A percentile compares a stretch with the other conserved stretches of the same genome.
Conservation (phyloP, 495 filamentous ascomycete species). For the Podospora conica region DNA sequence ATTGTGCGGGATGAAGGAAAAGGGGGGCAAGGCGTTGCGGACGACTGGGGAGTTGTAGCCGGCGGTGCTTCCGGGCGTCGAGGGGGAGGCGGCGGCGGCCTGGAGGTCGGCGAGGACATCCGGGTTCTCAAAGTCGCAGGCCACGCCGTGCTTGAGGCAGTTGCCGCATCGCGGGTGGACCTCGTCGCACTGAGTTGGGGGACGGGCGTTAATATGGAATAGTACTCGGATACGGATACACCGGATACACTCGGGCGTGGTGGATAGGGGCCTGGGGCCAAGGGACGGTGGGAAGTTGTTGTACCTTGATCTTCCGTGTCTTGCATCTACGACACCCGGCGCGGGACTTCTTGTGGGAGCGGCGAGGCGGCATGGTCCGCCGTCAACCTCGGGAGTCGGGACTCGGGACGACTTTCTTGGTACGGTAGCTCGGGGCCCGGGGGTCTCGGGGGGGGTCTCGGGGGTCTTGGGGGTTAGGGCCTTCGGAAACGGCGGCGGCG, state of each 20-base stretch:
- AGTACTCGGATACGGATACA: background rate
- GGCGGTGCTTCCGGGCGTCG: constrained; percentile 27
- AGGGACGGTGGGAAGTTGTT: too few species aligned
- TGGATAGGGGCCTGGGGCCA: background rate
- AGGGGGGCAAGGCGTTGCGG: constrained; percentile 8
- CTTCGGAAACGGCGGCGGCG: constrained; percentile 15
- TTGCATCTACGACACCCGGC: constrained; percentile 57
- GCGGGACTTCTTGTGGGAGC: constrained; percentile 58
- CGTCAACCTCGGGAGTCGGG: background rate
- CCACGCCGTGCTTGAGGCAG: constrained; percentile 57
- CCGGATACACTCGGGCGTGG: background rate
- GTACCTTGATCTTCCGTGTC: constrained; percentile 58
- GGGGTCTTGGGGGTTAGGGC: constrained; percentile 19
- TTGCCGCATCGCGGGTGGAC: constrained; percentile 56
- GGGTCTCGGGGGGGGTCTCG: background rate
- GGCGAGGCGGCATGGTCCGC: constrained; percentile 46
- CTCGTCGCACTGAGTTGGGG: constrained; percentile 54
- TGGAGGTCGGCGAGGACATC: constrained; percentile 32
- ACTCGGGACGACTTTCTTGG: too few species aligned
- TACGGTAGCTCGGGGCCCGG: background rate
- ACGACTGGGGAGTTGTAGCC: constrained; percentile 28
- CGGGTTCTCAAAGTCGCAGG: constrained; percentile 54
- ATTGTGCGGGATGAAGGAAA: constrained; percentile 19
- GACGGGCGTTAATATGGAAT: constrained; percentile 1
- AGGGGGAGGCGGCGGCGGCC: constrained; percentile 19